Evolutionary conservation across 805 yeast genomes (phyloP), one percentile per base, ranked within the genome.

Genomic region (Nadsonia fulvescens): DNA sequence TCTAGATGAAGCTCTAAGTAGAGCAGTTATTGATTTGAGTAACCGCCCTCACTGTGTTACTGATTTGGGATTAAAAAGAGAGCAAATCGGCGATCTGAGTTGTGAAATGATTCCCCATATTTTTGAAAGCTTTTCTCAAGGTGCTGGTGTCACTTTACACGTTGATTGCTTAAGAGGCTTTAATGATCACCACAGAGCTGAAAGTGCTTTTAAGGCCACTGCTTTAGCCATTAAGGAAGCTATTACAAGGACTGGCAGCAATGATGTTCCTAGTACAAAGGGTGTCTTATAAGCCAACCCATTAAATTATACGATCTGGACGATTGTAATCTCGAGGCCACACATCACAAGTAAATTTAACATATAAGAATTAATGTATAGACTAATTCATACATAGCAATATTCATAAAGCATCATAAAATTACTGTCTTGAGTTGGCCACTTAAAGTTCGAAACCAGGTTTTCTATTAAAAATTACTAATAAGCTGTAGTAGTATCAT

Each of bases 51-150:
- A 54, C 51, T 91, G 94, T 1, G 89, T 79, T 10, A 61, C 82
- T 20, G 93, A 89, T 19, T 58, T 89, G 33, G 94, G 93, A 1
- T 62, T 89, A 43, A 76, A 74, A 51, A 64, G 98, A 37, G 98
- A 89, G 48, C 82, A 74, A 47, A 70, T 89, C 39, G 98, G 98
- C 28, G 92, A 78, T 43, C 61, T 89, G 27, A 68, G 82, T 18
- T 69, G 89, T 43, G 98, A 89, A 54, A 89, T 89, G 98, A 75
- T 89, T 36, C 95, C 95, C n/a, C 98, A 89, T 49, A 83, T 89
- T 24, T 47, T 89, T 34, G 93, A 82, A 50, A 74, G 92, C 40
- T 89, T 89, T 57, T 94, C 96, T 3, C 79, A 76, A 42, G 78
- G 77, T 20, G 93, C 95, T 1, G 74, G 75, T 33, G 63, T 89